Evolutionary conservation across 169 alveolate species (phyloP), one percentile per base, ranked within the genome.

Genomic region (Theileria sp.): DNA sequence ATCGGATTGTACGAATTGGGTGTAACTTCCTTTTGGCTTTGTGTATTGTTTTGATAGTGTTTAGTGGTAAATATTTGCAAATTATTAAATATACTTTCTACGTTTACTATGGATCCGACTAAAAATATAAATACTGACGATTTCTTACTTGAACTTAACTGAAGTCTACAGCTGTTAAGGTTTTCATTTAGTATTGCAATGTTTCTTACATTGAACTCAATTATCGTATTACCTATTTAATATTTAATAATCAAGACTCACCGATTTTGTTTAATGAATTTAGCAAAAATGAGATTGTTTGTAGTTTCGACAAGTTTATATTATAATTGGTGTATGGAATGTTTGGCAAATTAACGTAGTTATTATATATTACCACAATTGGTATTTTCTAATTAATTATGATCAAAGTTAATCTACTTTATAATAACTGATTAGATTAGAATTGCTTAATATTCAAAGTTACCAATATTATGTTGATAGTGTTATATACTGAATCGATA

Each of bases 391-490:
- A 58, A 17, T 13, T 60, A 62, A 56, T 67, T 38, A 17, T 62
- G 12, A 19, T 3, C 34, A 68, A 15, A 60, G 1, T 32, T 68
- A 32, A 10, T 10, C 51, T 44, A 2, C 12, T 44, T 44, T 10
- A 44, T 44, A 44, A 44, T 32, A 32, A 32, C 36, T 32, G 36
- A 5, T 13, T 44, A 10, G 8, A 44, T 10, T 44, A 1, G 54
- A 44, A 10, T 4, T 44, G 17, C 6, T 21, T 23, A 38, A 9
- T 28, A 19, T 26, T 6, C 50, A 0, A n/a, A 28, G 79, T 15
- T 26, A 81, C 89, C 83, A 83, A 72, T 13, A 81, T 77, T 17
- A 83, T 83, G 21, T 66, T 56, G 10, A 83, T 83, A 38, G 77
- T 75, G 32, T 85, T 75, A 21, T 64, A 79, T 15, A 73, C 70